Conservation (phyloP, 495 filamentous ascomycete species). For the Geoglossum glabrum region DNA sequence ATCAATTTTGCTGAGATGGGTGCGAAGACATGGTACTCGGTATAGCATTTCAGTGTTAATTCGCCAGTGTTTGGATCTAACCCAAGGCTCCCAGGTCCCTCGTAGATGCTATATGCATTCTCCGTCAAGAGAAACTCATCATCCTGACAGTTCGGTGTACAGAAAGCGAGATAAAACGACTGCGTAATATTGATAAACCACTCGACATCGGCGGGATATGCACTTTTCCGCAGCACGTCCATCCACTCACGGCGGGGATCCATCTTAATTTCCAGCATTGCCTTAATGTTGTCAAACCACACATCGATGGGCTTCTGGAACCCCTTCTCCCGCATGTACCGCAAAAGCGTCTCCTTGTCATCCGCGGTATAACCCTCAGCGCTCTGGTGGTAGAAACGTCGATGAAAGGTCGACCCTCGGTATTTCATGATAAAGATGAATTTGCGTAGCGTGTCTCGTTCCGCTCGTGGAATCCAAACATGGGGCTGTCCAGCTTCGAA, state of each 20-base stretch:
- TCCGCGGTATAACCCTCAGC: conserved; percentile 19
- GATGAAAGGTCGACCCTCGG: conserved; percentile 18
- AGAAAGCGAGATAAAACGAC: conserved; percentile 25
- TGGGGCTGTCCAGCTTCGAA: conserved; percentile 8
- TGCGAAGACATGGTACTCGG: conserved; percentile 25
- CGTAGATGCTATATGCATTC: conserved; percentile 24
- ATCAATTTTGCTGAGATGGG: conserved; percentile 30
- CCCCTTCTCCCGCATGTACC: conserved; percentile 26
- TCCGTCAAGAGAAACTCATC: conserved; percentile 33
- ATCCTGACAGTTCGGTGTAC: conserved; percentile 17
- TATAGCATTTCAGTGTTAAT: conserved; percentile 9
- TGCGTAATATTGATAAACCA: conserved; percentile 23
- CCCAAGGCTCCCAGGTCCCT: conserved; percentile 21
- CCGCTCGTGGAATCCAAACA: conserved; percentile 19
- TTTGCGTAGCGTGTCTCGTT: conserved; percentile 26
- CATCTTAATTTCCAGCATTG: conserved; percentile 27
- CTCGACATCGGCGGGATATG: conserved; percentile 22
- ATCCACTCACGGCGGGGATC: conserved; percentile 20
- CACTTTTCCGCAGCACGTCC: conserved; percentile 14
- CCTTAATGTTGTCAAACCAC: conserved; percentile 29
- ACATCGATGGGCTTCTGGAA: conserved; percentile 28
- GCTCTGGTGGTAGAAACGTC: conserved; percentile 17
- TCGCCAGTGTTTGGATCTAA: conserved; percentile 5
- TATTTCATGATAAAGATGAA: conserved; percentile 36
- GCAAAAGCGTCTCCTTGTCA: conserved; percentile 19